Conservation (phyloP, 1,284 basidiomycete genomes). For the Microbotryum silenes-acaulis region DNA sequence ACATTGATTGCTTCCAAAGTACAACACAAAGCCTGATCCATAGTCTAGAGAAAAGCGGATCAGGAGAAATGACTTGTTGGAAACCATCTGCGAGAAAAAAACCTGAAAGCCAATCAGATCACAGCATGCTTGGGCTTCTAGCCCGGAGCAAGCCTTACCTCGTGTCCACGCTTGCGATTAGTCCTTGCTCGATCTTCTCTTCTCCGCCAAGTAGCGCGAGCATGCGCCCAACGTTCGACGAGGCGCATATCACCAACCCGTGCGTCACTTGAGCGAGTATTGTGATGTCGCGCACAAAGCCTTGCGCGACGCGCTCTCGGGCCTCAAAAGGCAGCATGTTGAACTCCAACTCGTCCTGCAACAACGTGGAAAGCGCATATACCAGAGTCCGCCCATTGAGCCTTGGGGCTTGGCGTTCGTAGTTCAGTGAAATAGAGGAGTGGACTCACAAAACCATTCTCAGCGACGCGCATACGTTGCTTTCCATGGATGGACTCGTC, state of each 20-base stretch:
- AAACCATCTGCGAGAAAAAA: conserved; percentile 23
- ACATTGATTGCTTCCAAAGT: too few relatives aligned
- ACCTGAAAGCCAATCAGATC: neutral
- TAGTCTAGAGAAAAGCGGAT: neutral
- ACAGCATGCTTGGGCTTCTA: too few relatives aligned
- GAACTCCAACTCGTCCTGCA: conserved; percentile 30
- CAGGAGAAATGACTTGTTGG: conserved; percentile 23
- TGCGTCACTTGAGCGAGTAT: conserved; percentile 21
- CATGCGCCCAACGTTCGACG: conserved; percentile 34
- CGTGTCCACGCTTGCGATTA: conserved; percentile 30
- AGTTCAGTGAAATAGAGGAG: neutral
- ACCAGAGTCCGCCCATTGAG: too few relatives aligned
- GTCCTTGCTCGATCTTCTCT: conserved; percentile 1
- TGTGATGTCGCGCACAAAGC: conserved; percentile 34
- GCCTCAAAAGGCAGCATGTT: conserved; percentile 22
- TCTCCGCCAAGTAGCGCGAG: conserved; percentile 24
- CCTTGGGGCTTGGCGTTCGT: too few relatives aligned
- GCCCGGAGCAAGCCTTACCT: conserved; percentile 8
- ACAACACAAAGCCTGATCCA: too few relatives aligned
- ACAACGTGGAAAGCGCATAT: too few relatives aligned
- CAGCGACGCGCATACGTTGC: too few relatives aligned
- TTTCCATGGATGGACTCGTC: neutral
- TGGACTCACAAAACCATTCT: conserved; percentile 12
- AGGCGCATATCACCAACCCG: conserved; percentile 31
- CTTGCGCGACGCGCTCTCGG: conserved; percentile 14